Percentiles rank a stretch among this genome's conserved stretches.
These are phyloP conservation scores for Serendipita sp. DNA, from an alignment of 1,284 basidiomycete genomes.

Conservation along the genomic window DNA sequence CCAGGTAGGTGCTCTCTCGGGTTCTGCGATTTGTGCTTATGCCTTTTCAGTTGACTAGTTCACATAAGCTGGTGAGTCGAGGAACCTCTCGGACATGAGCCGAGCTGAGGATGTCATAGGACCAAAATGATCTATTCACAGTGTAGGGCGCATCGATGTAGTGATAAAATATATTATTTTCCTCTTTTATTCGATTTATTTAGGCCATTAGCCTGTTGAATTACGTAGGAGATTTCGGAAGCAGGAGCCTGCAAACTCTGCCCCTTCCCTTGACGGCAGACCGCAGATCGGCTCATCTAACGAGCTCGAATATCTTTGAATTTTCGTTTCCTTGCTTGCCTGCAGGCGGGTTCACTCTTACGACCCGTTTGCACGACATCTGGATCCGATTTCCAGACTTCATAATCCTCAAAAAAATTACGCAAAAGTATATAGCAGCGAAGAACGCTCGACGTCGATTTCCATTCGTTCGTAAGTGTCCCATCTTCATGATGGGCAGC, in stretches of 20 bases:
- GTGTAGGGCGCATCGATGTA: neutral
- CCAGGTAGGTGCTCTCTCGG: neutral
- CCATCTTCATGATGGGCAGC: conserved; percentile 13
- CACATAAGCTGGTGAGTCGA: neutral
- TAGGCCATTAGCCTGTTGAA: neutral
- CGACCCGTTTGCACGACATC: neutral
- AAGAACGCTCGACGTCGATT: neutral
- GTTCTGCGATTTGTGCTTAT: neutral
- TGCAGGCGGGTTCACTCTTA: conserved; percentile 4
- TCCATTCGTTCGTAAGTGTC: conserved; percentile 34
- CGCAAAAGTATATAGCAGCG: neutral
- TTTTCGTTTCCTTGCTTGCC: conserved; percentile 6
- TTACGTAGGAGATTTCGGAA: neutral
- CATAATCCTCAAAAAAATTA: neutral
- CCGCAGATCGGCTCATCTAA: neutral
- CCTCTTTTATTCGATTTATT: neutral
- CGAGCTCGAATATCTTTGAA: neutral
- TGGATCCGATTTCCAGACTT: neutral
- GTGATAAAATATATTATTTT: neutral
- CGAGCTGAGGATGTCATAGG: neutral
- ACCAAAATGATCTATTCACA: neutral
- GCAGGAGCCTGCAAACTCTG: neutral
- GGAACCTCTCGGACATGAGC: no score
- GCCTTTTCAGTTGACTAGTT: neutral
- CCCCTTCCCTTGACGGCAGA: neutral